Percentiles rank a stretch among this genome's conserved stretches.
Conservation (phyloP, 2,329 filamentous ascomycete genomes). For the Trichoderma sp. region DNA sequence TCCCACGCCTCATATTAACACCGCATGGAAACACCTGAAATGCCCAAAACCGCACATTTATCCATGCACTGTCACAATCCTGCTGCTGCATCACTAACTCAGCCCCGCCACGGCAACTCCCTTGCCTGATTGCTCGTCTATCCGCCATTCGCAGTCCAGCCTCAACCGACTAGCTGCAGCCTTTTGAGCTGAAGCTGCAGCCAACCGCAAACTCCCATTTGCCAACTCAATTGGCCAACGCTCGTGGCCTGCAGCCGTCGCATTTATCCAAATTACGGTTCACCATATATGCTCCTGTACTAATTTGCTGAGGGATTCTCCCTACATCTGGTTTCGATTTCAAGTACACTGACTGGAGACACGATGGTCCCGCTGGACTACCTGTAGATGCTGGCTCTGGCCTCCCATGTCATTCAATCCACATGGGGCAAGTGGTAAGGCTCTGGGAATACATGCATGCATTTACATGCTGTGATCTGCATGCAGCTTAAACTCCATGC, state of each 20-base stretch:
- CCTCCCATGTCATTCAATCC: not conserved
- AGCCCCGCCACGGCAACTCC: not conserved
- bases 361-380: not conserved
- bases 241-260: not conserved
- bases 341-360: not conserved
- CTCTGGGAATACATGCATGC: not conserved
- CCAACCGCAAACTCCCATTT: not conserved
- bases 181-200: not conserved
- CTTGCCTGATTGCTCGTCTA: constrained; percentile 3
- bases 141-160: constrained; percentile 22
- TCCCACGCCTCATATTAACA: not conserved
- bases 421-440: not conserved
- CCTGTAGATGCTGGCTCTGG: not conserved
- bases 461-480: not conserved
- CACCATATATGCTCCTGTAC: not conserved
- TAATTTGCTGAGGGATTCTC: not conserved
- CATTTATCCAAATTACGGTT: constrained; percentile 21
- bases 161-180: not conserved
- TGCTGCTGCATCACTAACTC: not conserved
- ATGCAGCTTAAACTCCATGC: not conserved
- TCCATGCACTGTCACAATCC: too few relatives aligned
- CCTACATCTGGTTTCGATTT: too few relatives aligned
- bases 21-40: not conserved
- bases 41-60: not conserved
- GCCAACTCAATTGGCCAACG: not conserved